Percentiles rank a stretch among this genome's conserved stretches.
phyloP scores from a whole-genome alignment of 148 eudicot genomes.

The Hydrangea macrophylla region DNA sequence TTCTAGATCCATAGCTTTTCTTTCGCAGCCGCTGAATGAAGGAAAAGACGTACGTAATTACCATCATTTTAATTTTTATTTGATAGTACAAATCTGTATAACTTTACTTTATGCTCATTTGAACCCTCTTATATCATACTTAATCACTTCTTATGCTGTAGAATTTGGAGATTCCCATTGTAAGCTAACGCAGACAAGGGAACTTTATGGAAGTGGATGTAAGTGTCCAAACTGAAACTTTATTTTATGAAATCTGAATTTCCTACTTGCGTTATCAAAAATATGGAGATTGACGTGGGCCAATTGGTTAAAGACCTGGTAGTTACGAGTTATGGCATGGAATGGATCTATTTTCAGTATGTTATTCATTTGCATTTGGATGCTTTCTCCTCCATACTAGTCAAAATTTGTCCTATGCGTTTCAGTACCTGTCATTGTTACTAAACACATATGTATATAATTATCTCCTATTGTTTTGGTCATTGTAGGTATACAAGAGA shows the following conservation, averaged over 20 bases:
- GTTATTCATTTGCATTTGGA: background rate
- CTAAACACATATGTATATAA: background rate
- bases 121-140: background rate
- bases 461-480: conserved; percentile 2
- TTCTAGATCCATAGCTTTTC: conserved; percentile 78
- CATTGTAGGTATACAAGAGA: conserved; percentile 67
- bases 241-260: background rate
- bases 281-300: background rate
- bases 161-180: conserved; percentile 74
- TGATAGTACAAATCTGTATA: background rate
- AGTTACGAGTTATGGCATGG: background rate
- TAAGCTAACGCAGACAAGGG: conserved; percentile 49
- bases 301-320: background rate
- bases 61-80: background rate
- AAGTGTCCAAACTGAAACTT: conserved; percentile 41
- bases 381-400: background rate
- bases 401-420: background rate
- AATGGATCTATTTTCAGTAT: background rate
- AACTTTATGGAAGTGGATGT: conserved; percentile 62
- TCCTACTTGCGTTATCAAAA: background rate
- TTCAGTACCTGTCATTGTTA: background rate
- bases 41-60: conserved; percentile 59
- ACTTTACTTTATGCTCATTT: background rate
- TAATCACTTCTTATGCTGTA: conserved; percentile 16
- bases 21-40: conserved; percentile 71